These are phyloP conservation scores for Anisodus tanguticus DNA, from an alignment of 257 asterid species.

Conservation along the genomic window DNA sequence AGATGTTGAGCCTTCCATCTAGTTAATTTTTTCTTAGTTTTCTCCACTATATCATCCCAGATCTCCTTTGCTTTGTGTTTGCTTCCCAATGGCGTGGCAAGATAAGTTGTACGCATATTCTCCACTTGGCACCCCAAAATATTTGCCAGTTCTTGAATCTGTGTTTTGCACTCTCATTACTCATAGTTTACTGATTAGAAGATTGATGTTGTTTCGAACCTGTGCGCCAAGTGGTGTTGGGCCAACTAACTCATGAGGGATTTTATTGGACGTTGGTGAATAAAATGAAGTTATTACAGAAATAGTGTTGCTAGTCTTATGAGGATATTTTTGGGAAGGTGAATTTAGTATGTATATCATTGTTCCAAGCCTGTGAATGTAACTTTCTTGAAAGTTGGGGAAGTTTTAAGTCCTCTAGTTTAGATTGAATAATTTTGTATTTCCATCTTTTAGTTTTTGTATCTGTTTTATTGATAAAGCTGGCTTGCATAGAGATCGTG, in stretches of 20 bases:
- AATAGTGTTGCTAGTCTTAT: conserved; percentile 8
- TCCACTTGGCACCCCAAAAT: too few species aligned
- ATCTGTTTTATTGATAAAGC: background rate
- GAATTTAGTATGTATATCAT: background rate
- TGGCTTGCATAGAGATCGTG: background rate
- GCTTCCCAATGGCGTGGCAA: too few species aligned
- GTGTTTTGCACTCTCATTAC: background rate
- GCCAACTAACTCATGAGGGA: background rate
- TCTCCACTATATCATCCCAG: too few species aligned
- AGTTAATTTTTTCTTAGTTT: too few species aligned
- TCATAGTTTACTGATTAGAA: background rate
- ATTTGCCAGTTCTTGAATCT: too few species aligned
- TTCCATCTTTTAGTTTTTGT: background rate
- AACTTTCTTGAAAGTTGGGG: background rate
- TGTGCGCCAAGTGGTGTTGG: background rate
- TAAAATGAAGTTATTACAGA: background rate
- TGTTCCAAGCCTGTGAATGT: background rate
- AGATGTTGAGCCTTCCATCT: too few species aligned
- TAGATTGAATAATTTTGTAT: background rate
- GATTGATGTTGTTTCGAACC: background rate
- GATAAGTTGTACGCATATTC: too few species aligned
- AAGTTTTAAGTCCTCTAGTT: background rate
- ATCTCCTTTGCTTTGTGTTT: too few species aligned
- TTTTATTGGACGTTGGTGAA: background rate
- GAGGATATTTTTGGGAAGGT: background rate